Conservation (phyloP, 2,329 filamentous ascomycete genomes). For the Ophiognomonia clavigignenti-juglandacearum region DNA sequence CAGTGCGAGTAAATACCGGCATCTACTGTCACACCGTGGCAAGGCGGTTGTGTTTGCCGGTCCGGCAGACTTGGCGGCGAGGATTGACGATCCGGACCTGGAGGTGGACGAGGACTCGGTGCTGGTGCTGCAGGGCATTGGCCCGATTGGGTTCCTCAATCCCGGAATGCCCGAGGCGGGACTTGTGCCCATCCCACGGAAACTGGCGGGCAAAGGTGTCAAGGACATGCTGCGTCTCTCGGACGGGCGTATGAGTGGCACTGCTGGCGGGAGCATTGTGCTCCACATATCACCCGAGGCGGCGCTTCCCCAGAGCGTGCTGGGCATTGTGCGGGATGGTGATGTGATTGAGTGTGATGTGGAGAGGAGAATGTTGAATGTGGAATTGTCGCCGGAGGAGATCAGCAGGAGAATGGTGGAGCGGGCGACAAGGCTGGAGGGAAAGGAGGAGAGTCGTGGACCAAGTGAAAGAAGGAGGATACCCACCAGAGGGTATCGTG, state of each 20-base stretch:
- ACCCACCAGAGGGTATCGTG: slow-evolving; percentile 50
- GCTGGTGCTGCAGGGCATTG: slow-evolving; percentile 81
- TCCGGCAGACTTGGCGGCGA: slow-evolving; percentile 68
- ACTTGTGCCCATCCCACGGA: slow-evolving; percentile 62
- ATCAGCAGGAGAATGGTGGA: slow-evolving; percentile 54
- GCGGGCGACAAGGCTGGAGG: slow-evolving; percentile 39
- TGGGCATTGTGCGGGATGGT: slow-evolving; percentile 71
- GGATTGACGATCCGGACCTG: slow-evolving; percentile 53
- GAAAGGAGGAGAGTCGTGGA: slow-evolving; percentile 22
- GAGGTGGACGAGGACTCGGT: slow-evolving; percentile 59
- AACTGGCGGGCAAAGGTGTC: slow-evolving; percentile 69
- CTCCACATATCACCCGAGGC: slow-evolving; percentile 85
- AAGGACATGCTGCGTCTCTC: slow-evolving; percentile 79
- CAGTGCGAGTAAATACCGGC: slow-evolving; percentile 75
- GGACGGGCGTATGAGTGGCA: slow-evolving; percentile 82
- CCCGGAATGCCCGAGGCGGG: slow-evolving; percentile 91
- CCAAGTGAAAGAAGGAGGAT: slow-evolving; percentile 18
- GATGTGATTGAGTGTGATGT: slow-evolving; percentile 78
- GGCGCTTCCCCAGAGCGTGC: slow-evolving; percentile 66
- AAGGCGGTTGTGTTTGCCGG: slow-evolving; percentile 63
- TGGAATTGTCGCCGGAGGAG: slow-evolving; percentile 65
- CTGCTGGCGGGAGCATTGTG: slow-evolving; percentile 84
- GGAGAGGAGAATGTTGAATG: slow-evolving; percentile 53
- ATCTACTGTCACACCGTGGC: slow-evolving; percentile 40
- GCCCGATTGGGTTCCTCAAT: slow-evolving; percentile 67